Conservation (phyloP, 208 protist species). For the Leishmania arabica region DNA sequence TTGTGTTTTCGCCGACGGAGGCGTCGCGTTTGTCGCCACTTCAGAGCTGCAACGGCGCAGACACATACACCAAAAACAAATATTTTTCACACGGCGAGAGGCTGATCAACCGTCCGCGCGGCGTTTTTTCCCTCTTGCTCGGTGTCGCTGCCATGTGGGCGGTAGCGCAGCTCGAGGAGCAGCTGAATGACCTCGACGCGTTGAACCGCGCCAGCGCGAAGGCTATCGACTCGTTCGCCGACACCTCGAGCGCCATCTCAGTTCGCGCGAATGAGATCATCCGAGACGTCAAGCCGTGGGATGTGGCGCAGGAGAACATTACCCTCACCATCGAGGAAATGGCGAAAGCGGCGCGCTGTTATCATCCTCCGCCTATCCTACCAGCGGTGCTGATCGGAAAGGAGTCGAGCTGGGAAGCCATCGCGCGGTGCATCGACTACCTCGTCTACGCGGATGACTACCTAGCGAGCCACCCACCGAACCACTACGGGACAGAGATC, state of each 20-base stretch:
- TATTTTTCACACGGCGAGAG: neutral
- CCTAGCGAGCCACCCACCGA: slow-evolving; percentile 70
- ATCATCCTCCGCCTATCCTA: slow-evolving; percentile 77
- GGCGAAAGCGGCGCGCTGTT: slow-evolving; percentile 81
- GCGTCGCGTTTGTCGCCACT: neutral
- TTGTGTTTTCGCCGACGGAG: neutral
- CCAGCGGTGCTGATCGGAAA: slow-evolving; percentile 59
- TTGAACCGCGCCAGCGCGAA: slow-evolving; percentile 69
- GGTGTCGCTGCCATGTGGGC: slow-evolving; percentile 42
- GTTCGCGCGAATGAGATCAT: slow-evolving; percentile 66
- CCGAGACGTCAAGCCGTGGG: slow-evolving; percentile 81
- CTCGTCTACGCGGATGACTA: slow-evolving; percentile 88
- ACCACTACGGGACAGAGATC: slow-evolving; percentile 60
- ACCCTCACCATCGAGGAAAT: slow-evolving; percentile 85
- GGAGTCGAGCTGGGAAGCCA: slow-evolving; percentile 55
- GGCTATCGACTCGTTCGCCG: slow-evolving; percentile 82
- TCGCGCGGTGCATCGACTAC: slow-evolving; percentile 83
- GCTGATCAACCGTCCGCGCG: neutral
- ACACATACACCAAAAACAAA: neutral
- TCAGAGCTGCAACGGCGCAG: neutral
- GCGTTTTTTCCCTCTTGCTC: neutral
- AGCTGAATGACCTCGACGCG: slow-evolving; percentile 68
- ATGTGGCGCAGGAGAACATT: slow-evolving; percentile 89
- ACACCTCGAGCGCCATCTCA: slow-evolving; percentile 75
- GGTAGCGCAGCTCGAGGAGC: slow-evolving; percentile 63